Base-by-base conservation (phyloP, 345 rosid genomes). In the Brassica nigra region DNA sequence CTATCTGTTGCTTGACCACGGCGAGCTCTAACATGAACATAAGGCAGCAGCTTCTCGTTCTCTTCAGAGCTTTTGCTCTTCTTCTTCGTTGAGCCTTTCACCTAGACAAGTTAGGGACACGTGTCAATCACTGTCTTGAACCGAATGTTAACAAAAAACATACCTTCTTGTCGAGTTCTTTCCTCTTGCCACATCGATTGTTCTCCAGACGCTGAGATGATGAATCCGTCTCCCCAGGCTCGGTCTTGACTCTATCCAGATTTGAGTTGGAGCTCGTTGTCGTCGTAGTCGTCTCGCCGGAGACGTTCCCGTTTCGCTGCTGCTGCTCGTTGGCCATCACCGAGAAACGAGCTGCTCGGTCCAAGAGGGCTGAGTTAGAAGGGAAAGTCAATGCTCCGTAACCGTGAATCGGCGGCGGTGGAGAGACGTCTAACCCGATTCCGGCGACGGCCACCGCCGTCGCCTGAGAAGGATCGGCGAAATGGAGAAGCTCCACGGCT, bases 1-100 rank as follows among this genome's bases (percentile, higher is more conserved):
- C 90, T 90, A 80, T 90, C 94, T 0, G 94, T 90, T 14, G 94
- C 94, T 82, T 88, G 92, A 75, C 94, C 94, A 37, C 92, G 90
- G 68, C 90, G 92, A 79, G 90, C 94, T 78, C 94, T 84, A 68
- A 90, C 94, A 29, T 90, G 94, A 47, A 90, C 94, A 77, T 88
- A 88, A 23, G 94, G 94, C 15, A 90, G 86, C 83, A 18, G 18
- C 18, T 84, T 87, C 81, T 88, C 89, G 3, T 42, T 85, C 16
- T 86, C 89, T 83, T 80, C 89, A 0, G 84, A 83, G 72, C 80
- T 84, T 81, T 87, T 90, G 79, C 59, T 83, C 83, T 88, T 90
- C 83, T 88, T 90, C 90, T 90, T 90, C 62, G 87, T 27, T 10
- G 89, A 87, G 72, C 81, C 86, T 84, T 90, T 90, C 69, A 10